These are phyloP conservation scores for Ananas comosus DNA, from an alignment of 176 grass and related monocot species.

Conservation along the genomic window DNA sequence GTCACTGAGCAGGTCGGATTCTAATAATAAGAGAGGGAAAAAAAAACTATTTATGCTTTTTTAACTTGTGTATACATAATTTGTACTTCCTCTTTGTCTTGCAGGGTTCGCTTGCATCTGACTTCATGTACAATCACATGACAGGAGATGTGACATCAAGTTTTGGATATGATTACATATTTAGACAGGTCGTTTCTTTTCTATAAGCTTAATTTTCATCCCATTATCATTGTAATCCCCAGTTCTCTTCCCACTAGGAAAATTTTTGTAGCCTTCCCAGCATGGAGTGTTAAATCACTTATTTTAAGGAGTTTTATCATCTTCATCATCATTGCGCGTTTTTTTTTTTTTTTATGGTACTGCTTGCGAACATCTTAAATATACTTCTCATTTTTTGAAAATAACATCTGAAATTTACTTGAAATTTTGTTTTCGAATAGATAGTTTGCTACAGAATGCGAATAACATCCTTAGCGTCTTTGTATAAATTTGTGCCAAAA, in stretches of 20 bases:
- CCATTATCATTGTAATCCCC: background rate
- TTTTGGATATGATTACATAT: slow-evolving; percentile 74
- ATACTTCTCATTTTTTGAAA: no score
- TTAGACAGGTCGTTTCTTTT: slow-evolving; percentile 55
- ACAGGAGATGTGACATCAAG: slow-evolving; percentile 47
- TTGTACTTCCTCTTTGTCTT: slow-evolving; percentile 6
- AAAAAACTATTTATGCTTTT: slow-evolving; percentile 8
- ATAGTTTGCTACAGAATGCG: no score
- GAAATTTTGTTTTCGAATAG: no score
- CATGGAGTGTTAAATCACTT: no score
- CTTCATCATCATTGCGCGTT: no score
- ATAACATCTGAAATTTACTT: no score
- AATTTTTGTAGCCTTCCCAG: background rate
- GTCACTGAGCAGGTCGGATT: slow-evolving; percentile 57
- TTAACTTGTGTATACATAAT: slow-evolving; percentile 1
- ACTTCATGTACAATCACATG: slow-evolving; percentile 66
- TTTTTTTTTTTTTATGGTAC: no score
- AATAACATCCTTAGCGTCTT: no score
- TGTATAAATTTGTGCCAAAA: no score
- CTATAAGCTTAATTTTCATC: slow-evolving; percentile 4
- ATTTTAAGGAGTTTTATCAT: no score
- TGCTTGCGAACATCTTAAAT: no score
- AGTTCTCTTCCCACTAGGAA: background rate
- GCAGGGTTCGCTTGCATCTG: slow-evolving; percentile 78
- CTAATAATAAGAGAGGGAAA: background rate